Conservation (phyloP, 805 yeast genomes). For the Diddensiella santjacobensis region DNA sequence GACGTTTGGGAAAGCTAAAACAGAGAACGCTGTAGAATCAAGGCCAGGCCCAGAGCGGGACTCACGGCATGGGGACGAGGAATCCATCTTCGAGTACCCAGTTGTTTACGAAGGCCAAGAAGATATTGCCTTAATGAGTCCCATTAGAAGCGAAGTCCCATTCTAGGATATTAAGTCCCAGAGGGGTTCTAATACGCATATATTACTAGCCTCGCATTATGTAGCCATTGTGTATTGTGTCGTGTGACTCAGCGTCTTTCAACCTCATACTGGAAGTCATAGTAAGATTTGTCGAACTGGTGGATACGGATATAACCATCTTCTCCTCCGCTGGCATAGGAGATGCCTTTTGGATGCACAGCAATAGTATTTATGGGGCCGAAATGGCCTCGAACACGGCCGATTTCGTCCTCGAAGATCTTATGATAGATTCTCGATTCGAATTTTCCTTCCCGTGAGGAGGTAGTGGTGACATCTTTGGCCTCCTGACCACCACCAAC, state of each 20-base stretch:
- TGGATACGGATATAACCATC: constrained; percentile 96
- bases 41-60: neutral
- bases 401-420: constrained; percentile 91
- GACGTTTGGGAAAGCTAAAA: neutral
- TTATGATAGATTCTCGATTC: constrained; percentile 96
- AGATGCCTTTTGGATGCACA: constrained; percentile 88
- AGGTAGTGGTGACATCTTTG: constrained; percentile 95
- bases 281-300: constrained; percentile 87
- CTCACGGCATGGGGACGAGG: constrained; percentile 1
- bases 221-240: constrained; percentile 1
- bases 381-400: constrained; percentile 96
- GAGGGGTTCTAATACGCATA: neutral
- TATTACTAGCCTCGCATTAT: constrained; percentile 1
- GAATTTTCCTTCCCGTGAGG: constrained; percentile 89
- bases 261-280: constrained; percentile 88
- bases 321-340: constrained; percentile 97
- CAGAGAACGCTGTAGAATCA: neutral
- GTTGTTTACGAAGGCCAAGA: constrained; percentile 10
- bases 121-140: constrained; percentile 10
- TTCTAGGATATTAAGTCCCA: neutral
- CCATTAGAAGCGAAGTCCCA: neutral
- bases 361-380: constrained; percentile 96
- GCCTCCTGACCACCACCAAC: constrained; percentile 99
- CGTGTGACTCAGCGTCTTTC: constrained; percentile 41
- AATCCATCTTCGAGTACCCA: constrained; percentile 6